Conservation (phyloP, 176 grass and related monocot species). For the Phoenix roebelenii region DNA sequence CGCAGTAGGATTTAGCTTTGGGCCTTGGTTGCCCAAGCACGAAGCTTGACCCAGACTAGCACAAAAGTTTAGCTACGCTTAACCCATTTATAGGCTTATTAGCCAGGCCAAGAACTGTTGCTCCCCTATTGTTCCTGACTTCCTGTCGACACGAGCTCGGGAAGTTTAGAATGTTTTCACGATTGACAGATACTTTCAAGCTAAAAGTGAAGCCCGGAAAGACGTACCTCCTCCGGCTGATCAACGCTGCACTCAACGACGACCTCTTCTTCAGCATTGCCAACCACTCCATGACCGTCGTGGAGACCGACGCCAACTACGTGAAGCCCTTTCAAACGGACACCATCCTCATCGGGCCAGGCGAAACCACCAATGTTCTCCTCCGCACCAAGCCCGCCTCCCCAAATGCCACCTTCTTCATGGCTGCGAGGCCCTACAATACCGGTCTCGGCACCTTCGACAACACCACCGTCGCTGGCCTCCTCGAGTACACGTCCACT, state of each 20-base stretch:
- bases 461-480: constrained; percentile 50
- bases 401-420: constrained; percentile 33
- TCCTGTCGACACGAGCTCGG: too few species aligned
- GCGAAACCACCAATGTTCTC: constrained; percentile 72
- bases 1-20: too few species aligned
- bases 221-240: constrained; percentile 69
- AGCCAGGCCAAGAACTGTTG: too few species aligned
- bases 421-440: constrained; percentile 53
- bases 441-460: constrained; percentile 51
- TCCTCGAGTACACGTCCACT: constrained; percentile 37
- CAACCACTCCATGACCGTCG: constrained; percentile 65
- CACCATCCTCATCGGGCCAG: constrained; percentile 54
- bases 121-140: too few species aligned
- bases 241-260: constrained; percentile 75
- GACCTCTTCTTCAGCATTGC: constrained; percentile 85
- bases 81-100: too few species aligned
- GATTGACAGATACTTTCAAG: constrained; percentile 47
- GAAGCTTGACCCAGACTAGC: too few species aligned
- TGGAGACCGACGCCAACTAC: constrained; percentile 65
- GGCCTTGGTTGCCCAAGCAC: too few species aligned
- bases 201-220: constrained; percentile 44
- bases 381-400: constrained; percentile 21
- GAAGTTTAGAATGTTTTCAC: background rate
- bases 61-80: too few species aligned
- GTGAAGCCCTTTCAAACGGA: constrained; percentile 41